These are phyloP conservation scores for Syzygium oleosum DNA, from an alignment of 345 rosid genomes.

Conservation along the genomic window DNA sequence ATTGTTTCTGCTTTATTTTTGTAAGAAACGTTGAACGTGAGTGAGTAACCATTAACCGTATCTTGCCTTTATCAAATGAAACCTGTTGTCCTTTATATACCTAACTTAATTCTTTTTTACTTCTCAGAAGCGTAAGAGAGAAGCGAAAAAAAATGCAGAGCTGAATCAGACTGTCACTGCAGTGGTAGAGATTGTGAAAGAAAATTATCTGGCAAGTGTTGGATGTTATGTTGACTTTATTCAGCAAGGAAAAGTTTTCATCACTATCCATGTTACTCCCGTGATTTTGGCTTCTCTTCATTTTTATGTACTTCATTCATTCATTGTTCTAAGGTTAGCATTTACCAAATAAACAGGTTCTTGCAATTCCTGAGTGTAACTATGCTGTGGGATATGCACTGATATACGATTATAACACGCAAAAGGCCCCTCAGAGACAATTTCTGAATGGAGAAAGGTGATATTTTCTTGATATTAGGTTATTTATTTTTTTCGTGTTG, in stretches of 20 bases:
- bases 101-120: constrained; percentile 2
- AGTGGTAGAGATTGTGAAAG: constrained; percentile 91
- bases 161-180: constrained; percentile 69
- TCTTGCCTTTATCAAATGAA: neutral
- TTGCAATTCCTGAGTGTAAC: constrained; percentile 72
- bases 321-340: neutral
- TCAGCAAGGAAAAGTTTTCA: neutral
- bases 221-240: constrained; percentile 1
- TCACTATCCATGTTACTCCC: neutral
- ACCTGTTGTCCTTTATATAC: neutral
- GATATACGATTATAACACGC: constrained; percentile 77
- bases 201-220: constrained; percentile 77
- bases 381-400: constrained; percentile 79
- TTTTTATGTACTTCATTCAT: neutral
- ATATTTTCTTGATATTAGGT: neutral
- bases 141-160: constrained; percentile 49
- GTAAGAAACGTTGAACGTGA: neutral
- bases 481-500: neutral
- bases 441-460: constrained; percentile 79
- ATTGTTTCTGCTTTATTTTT: neutral
- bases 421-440: constrained; percentile 53
- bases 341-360: constrained; percentile 42
- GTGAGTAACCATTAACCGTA: neutral
- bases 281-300: constrained; percentile 8
- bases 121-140: constrained; percentile 73